phyloP scores from a whole-genome alignment of 1,284 basidiomycete species.

The Leccinum cinnamomeum region DNA sequence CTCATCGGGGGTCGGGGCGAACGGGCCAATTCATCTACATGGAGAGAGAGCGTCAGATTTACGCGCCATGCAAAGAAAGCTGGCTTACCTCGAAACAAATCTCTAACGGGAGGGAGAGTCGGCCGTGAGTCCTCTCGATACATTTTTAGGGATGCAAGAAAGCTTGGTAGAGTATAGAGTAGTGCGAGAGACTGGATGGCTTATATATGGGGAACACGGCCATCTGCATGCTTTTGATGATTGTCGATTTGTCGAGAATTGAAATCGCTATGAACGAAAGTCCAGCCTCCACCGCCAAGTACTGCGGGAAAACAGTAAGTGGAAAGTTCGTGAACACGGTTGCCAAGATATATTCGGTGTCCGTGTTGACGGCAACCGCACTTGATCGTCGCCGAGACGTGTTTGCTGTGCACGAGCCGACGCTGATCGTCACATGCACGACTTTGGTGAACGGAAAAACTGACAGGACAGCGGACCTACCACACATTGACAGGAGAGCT shows the following conservation, averaged over 20 bases:
- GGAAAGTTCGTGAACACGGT: constrained; percentile 28
- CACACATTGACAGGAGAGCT: constrained; percentile 14
- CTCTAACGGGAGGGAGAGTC: constrained; percentile 73
- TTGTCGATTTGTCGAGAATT: constrained; percentile 14
- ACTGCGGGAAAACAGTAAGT: constrained; percentile 25
- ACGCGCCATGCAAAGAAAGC: background rate
- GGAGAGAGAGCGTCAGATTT: constrained; percentile 13
- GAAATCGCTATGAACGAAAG: constrained; percentile 29
- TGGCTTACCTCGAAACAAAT: constrained; percentile 62
- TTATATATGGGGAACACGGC: constrained; percentile 31
- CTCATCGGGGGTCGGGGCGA: constrained; percentile 37
- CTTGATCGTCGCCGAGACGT: constrained; percentile 34
- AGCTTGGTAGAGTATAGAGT: constrained; percentile 11
- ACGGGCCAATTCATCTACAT: constrained; percentile 46
- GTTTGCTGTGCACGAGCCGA: constrained; percentile 36
- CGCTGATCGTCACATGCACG: constrained; percentile 27
- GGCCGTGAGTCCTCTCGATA: constrained; percentile 48
- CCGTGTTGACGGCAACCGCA: constrained; percentile 30
- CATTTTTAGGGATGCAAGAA: constrained; percentile 31
- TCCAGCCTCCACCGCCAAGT: constrained; percentile 24
- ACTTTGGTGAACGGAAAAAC: constrained; percentile 9
- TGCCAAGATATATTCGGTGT: constrained; percentile 28
- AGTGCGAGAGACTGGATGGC: constrained; percentile 9
- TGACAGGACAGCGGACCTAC: constrained; percentile 12
- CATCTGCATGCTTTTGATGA: constrained; percentile 28